Evolutionary conservation across 2,329 filamentous ascomycete genomes (phyloP).

Genomic region (Trichoderma simmonsii): DNA sequence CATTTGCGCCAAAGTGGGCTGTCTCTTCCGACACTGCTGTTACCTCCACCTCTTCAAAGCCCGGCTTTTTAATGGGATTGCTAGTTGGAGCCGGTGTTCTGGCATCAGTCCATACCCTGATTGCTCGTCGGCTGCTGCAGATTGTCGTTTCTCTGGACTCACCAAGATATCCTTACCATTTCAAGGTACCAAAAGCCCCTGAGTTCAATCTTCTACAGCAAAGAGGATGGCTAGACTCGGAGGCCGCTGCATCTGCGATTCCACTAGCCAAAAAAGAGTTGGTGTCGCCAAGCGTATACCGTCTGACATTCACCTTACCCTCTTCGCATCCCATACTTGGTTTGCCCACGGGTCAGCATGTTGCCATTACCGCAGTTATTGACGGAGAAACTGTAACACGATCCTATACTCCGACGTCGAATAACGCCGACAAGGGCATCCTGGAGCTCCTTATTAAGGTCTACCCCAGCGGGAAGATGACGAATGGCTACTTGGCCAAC

Average conservation of each 20-base stretch:
- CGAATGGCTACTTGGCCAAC: slow-evolving; percentile 40
- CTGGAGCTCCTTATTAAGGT: slow-evolving; percentile 51
- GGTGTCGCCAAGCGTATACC: neutral
- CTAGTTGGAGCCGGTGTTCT: neutral
- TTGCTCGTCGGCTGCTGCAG: neutral
- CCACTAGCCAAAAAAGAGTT: neutral
- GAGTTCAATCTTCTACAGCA: neutral
- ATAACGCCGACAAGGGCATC: slow-evolving; percentile 40
- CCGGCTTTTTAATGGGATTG: neutral
- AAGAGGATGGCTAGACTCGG: neutral
- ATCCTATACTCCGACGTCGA: slow-evolving; percentile 77
- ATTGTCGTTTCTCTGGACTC: neutral
- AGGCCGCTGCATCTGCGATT: neutral
- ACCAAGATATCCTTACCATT: neutral
- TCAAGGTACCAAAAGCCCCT: neutral
- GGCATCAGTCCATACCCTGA: neutral
- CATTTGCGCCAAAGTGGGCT: neutral
- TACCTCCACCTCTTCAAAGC: neutral
- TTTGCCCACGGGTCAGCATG: neutral
- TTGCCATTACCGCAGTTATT: neutral
- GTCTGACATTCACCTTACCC: neutral
- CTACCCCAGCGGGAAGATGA: slow-evolving; percentile 49
- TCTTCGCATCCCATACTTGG: neutral
- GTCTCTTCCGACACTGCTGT: neutral
- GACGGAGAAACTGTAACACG: slow-evolving; percentile 50